Percentiles rank a stretch among this genome's conserved stretches.
phyloP scores from a whole-genome alignment of 768 basidiomycete species.

The Amanita jacksonii region DNA sequence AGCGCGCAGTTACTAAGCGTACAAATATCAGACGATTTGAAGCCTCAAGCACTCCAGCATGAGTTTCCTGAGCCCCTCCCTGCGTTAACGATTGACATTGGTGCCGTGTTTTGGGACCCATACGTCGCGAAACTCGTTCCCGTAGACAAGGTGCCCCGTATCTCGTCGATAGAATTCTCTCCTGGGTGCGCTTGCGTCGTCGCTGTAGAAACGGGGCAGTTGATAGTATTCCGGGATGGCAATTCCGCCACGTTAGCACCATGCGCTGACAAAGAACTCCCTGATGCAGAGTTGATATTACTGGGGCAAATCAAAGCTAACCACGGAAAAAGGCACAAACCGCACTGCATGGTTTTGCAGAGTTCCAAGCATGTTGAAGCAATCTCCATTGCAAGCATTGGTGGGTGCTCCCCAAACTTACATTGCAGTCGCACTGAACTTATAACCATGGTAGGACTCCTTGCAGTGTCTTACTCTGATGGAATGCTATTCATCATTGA shows the following conservation, averaged over 20 bases:
- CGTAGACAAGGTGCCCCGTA: slow-evolving; percentile 8
- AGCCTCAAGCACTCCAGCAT: slow-evolving; percentile 36
- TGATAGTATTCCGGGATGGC: slow-evolving; percentile 37
- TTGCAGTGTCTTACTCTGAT: slow-evolving; percentile 60
- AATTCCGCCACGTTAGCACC: slow-evolving; percentile 12
- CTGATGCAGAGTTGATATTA: slow-evolving; percentile 42
- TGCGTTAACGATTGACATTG: slow-evolving; percentile 51
- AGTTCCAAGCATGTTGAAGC: slow-evolving; percentile 34
- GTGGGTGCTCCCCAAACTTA: slow-evolving; percentile 27
- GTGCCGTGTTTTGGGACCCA: slow-evolving; percentile 37
- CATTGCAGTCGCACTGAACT: not conserved
- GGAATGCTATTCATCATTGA: slow-evolving; percentile 59
- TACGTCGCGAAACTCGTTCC: slow-evolving; percentile 18
- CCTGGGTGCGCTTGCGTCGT: slow-evolving; percentile 49
- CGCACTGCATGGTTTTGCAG: slow-evolving; percentile 50
- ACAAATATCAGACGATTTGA: slow-evolving; percentile 18
- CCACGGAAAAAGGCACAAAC: slow-evolving; percentile 38
- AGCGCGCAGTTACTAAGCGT: slow-evolving; percentile 51
- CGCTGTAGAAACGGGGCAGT: slow-evolving; percentile 44
- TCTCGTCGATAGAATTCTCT: slow-evolving; percentile 41
- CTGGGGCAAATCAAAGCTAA: slow-evolving; percentile 38
- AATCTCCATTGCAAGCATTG: slow-evolving; percentile 64
- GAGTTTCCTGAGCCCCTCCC: slow-evolving; percentile 61
- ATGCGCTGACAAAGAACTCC: slow-evolving; percentile 14
- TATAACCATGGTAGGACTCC: slow-evolving; percentile 45